Percentiles rank a stretch among this genome's conserved stretches.
phyloP scores from a whole-genome alignment of 1,284 basidiomycete genomes.

The Wallemia hederae region DNA sequence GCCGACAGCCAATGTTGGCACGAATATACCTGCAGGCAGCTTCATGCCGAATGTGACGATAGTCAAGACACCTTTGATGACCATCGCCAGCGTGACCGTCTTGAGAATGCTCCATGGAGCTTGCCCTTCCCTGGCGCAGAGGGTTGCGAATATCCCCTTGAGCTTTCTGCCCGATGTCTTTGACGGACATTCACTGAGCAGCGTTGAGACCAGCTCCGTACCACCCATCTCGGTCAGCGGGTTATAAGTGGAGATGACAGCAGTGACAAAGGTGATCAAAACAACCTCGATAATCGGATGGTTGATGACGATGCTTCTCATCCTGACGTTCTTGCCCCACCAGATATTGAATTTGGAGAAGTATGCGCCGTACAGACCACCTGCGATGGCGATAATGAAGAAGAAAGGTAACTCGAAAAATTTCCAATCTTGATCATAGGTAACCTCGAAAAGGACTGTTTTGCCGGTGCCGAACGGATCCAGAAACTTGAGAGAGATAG shows the following conservation, averaged over 20 bases:
- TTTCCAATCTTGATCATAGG: conserved; percentile 36
- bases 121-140: conserved; percentile 38
- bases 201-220: conserved; percentile 48
- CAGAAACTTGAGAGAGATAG: conserved; percentile 55
- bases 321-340: conserved; percentile 58
- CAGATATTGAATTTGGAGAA: conserved; percentile 75
- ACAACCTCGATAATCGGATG: conserved; percentile 65
- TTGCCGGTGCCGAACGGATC: conserved; percentile 53
- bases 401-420: conserved; percentile 14
- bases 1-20: conserved; percentile 87
- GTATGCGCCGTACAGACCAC: conserved; percentile 77
- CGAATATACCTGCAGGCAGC: conserved; percentile 82
- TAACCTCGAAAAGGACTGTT: conserved; percentile 61
- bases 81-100: conserved; percentile 38
- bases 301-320: conserved; percentile 41
- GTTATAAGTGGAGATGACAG: conserved; percentile 54
- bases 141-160: conserved; percentile 29
- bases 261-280: conserved; percentile 44
- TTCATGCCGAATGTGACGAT: conserved; percentile 84
- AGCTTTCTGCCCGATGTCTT: conserved; percentile 67
- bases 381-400: conserved; percentile 15
- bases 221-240: conserved; percentile 78
- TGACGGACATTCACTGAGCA: conserved; percentile 20
- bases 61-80: conserved; percentile 57
- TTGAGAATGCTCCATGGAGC: conserved; percentile 36